Evolutionary conservation across 768 basidiomycete species (phyloP).

Genomic region (Hypsizygus marmoreus): DNA sequence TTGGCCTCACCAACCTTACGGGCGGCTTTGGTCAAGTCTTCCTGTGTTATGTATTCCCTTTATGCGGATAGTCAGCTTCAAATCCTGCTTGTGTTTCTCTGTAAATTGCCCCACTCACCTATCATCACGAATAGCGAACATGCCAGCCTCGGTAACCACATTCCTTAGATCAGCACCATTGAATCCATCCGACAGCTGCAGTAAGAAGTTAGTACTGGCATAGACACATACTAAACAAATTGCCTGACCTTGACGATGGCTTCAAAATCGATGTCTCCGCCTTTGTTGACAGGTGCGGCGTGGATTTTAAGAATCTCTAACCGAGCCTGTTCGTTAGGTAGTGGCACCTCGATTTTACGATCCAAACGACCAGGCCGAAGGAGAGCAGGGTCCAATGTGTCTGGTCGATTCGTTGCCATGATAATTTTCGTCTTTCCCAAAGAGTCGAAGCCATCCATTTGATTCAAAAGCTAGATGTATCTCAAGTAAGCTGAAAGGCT

Average conservation of each 20-base stretch:
- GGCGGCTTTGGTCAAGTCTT: conserved; percentile 95
- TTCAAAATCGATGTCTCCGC: conserved; percentile 95
- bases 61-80: neutral
- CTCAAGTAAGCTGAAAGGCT: neutral
- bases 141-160: conserved; percentile 93
- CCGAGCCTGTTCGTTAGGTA: conserved; percentile 96
- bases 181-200: conserved; percentile 83
- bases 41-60: conserved; percentile 90
- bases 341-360: conserved; percentile 95
- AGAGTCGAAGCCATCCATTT: conserved; percentile 99
- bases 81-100: neutral
- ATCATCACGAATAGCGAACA: conserved; percentile 98
- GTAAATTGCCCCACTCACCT: conserved; percentile 53
- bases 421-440: conserved; percentile 95
- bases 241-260: conserved; percentile 87
- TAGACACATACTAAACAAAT: neutral
- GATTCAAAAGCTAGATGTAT: conserved; percentile 78
- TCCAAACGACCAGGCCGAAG: conserved; percentile 95
- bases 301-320: conserved; percentile 98
- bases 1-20: conserved; percentile 95
- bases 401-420: conserved; percentile 99
- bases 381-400: conserved; percentile 96
- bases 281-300: conserved; percentile 90
- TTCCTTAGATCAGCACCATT: conserved; percentile 97
- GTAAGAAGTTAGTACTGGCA: conserved; percentile 3